A percentile compares a stretch with the other conserved stretches of the same genome.
phyloP scores from a whole-genome alignment of 164 flowering plant species.

The Taxillus chinensis region DNA sequence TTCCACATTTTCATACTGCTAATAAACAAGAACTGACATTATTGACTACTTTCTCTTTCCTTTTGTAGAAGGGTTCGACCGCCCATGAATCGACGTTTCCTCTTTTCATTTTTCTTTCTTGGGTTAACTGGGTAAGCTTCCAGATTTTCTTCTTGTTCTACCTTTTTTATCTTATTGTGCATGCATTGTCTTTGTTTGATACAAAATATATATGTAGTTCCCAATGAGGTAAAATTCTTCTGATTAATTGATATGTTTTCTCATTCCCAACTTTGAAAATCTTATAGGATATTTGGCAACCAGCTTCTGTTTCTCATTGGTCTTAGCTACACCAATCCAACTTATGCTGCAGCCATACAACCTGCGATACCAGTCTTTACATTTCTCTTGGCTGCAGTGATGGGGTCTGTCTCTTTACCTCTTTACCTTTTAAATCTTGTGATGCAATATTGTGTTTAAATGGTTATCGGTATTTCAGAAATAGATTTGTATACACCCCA shows the following conservation, averaged over 20 bases:
- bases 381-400: conserved; percentile 62
- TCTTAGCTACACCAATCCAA: conserved; percentile 90
- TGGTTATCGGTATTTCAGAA: no score
- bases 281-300: conserved; percentile 77
- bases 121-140: conserved; percentile 82
- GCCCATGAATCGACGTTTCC: conserved; percentile 43
- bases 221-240: not conserved
- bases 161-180: not conserved
- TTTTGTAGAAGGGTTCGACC: conserved; percentile 49
- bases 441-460: no score
- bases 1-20: not conserved
- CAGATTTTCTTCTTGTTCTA: not conserved
- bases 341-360: conserved; percentile 91
- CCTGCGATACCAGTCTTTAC: conserved; percentile 96
- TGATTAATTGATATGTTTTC: not conserved
- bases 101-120: conserved; percentile 73
- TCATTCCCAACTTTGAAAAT: not conserved
- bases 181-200: no score
- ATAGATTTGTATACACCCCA: no score
- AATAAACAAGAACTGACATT: not conserved
- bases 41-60: conserved; percentile 2
- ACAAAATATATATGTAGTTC: not conserved
- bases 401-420: conserved; percentile 56
- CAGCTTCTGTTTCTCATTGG: conserved; percentile 93
- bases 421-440: not conserved